Evolutionary conservation across 1,284 basidiomycete species (phyloP), one percentile per base, ranked within the genome.

Genomic region (Heterobasidion parviporum): DNA sequence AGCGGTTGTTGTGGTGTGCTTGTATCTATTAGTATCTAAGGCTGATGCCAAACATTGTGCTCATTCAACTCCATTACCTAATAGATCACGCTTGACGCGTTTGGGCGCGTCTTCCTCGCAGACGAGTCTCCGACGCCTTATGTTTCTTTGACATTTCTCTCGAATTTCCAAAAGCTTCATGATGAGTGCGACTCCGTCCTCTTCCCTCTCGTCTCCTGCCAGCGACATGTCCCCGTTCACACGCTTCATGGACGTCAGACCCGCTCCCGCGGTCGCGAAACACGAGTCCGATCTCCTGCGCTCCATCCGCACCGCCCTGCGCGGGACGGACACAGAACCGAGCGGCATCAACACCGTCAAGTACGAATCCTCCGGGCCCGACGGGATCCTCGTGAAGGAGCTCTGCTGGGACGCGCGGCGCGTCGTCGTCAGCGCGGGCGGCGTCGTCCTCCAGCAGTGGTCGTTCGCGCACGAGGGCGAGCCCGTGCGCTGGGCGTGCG

Each of bases 381-480:
- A 15, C 47, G 14, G 38, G 55, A 16, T 12, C n/a, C 20, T 26
- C 47, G 75, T 77, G 53, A 76, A 81, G 56, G 75, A 78, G 58
- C 72, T 95, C 6, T 76, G 79, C 6, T 95, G 92, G 92, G 83
- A 85, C 60, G 77, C 76, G 14, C 73, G 74, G 56, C 81, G 78
- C 10, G 85, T 92, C 1, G 73, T 91, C 0, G 78, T 90, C 68
- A 85, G 81, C 58, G 73, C 77, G 32, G 91, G 89, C 0, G 83
- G 84, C 1, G 72, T 91, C 32, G 78, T 94, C 50, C 74, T 76
- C 54, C 83, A 86, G 62, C 83, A 84, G 62, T 94, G 88, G 84
- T 82, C 80, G 53, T 92, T 91, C 64, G 71, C 76, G 6, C 75
- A 83, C 33, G 85, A 91, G 62, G 78, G 75, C 6, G 85, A 92